Evolutionary conservation across 2,329 filamentous ascomycete genomes (phyloP), one percentile per base, ranked within the genome.

Genomic region (Trichophyton equinum): DNA sequence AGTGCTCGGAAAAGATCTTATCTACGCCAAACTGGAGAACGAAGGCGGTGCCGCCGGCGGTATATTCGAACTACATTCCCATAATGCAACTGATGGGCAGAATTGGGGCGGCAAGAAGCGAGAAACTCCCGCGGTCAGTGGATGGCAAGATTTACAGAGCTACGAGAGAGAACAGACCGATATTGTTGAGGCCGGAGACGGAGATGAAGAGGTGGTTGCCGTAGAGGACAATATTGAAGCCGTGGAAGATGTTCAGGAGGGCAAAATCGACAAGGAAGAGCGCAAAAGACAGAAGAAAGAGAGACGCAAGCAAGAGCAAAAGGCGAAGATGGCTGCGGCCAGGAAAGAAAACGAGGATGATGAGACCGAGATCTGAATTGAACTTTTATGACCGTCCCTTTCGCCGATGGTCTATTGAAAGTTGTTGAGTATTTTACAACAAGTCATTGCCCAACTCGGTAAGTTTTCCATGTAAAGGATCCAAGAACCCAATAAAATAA

Each of bases 201-300:
- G 27, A n/a, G 63, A 58, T 7, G 53, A 59, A 2, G 63, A 62
- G 4, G 71, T 69, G 49, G 69, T 71, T 46, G 72, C 72, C 61
- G 71, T 69, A 33, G 68, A 72, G 36, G 75, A 74, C 56, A 66
- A 73, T 20, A 72, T 77, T 42, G 71, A 75, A 59, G 75, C 74
- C 0, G 75, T 77, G 59, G 64, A 76, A 60, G 20, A 51, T 22
- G 20, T 13, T 11, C 70, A 72, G 4, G 66, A 66, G 27, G 68
- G 72, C 57, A 71, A 67, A 56, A 64, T 76, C 57, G 78, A 81
- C 64, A 80, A 79, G 69, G 79, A 79, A 64, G 78, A 79, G 60
- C 75, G 80, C 63, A 83, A 80, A 71, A 74, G 74, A 65, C 76
- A 74, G 62, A 84, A 84, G 77, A 82, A 81, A 69, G 77, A 78